Conservation (phyloP, 106 monocot genomes). For the Chionographis japonica region DNA sequence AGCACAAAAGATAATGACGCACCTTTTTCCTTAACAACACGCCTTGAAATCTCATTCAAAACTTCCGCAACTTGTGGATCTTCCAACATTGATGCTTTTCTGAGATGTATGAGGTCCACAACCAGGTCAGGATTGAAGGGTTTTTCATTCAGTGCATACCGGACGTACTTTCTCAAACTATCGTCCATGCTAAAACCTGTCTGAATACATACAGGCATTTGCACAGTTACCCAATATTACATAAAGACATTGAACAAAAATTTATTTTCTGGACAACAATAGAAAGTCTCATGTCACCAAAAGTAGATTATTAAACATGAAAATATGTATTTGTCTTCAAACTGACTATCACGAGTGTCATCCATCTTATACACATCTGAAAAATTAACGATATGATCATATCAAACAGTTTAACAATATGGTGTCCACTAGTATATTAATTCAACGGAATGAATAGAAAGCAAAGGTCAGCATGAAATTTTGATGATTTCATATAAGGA, state of each 20-base stretch:
- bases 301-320: no score
- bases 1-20: background rate
- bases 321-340: no score
- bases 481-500: no score
- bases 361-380: background rate
- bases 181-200: conserved; percentile 94
- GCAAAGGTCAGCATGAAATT: no score
- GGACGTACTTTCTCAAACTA: conserved; percentile 86
- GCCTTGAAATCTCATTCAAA: conserved; percentile 85
- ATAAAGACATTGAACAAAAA: background rate
- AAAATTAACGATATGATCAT: background rate
- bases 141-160: conserved; percentile 90
- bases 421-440: no score
- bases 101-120: conserved; percentile 72
- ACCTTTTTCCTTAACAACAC: conserved; percentile 97
- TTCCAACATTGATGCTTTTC: conserved; percentile 67
- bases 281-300: no score
- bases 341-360: no score
- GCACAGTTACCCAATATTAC: background rate
- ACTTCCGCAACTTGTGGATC: conserved; percentile 90
- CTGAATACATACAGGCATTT: conserved; percentile 33
- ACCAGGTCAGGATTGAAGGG: conserved; percentile 71
- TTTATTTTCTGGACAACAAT: no score
- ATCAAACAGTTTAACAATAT: no score
- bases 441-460: no score